Evolutionary conservation across 208 protist genomes (phyloP).

Genomic region (Acanthamoeba sp.): DNA sequence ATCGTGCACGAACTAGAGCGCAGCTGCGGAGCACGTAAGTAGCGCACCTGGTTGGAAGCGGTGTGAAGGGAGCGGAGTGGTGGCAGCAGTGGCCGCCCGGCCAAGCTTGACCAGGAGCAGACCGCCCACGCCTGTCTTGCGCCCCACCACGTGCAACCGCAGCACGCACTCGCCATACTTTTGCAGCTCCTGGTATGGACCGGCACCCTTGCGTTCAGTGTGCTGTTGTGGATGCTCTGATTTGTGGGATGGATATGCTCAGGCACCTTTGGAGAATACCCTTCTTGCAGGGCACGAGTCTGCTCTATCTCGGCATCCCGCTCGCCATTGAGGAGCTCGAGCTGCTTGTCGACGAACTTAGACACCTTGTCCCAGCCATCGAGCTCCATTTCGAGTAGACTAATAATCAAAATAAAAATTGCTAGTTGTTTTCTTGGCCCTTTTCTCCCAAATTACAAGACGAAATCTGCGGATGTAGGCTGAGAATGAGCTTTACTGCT

Average conservation of each 20-base stretch:
- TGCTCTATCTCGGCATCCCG: slow-evolving; percentile 63
- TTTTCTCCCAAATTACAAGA: slow-evolving; percentile 16
- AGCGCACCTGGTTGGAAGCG: slow-evolving; percentile 61
- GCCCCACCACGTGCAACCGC: slow-evolving; percentile 18
- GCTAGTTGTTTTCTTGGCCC: neutral
- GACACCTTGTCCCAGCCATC: slow-evolving; percentile 55
- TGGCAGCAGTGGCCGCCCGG: neutral
- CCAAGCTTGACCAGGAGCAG: slow-evolving; percentile 52
- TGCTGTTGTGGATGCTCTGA: too few relatives aligned
- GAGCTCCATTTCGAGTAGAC: slow-evolving; percentile 62
- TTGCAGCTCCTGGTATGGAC: slow-evolving; percentile 54
- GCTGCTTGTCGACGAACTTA: slow-evolving; percentile 36
- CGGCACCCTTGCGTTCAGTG: too few relatives aligned
- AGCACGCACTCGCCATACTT: slow-evolving; percentile 59
- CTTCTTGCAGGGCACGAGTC: slow-evolving; percentile 47
- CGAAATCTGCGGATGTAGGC: neutral
- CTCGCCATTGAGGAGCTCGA: slow-evolving; percentile 22
- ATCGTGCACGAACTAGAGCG: neutral
- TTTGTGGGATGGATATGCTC: neutral
- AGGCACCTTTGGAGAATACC: slow-evolving; percentile 56
- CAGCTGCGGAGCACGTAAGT: neutral
- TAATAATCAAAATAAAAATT: too few relatives aligned
- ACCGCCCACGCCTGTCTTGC: slow-evolving; percentile 23
- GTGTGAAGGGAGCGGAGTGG: slow-evolving; percentile 24
- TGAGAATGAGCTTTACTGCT: slow-evolving; percentile 22